Evolutionary conservation across 108 stramenopile species (phyloP).

Genomic region (Nitzschia putrida): DNA sequence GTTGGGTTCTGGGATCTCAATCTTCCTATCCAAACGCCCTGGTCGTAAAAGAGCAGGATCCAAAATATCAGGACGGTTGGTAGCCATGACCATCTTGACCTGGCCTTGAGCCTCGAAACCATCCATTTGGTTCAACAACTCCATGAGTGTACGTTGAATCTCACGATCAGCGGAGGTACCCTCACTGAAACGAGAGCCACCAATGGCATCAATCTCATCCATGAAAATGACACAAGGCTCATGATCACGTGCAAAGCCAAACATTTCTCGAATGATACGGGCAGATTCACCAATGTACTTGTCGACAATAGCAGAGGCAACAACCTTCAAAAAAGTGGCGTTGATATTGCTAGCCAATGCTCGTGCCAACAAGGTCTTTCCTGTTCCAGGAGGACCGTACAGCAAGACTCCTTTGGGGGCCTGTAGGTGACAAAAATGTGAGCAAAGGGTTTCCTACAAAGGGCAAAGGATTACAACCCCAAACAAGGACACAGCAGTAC

Average conservation of each 20-base stretch:
- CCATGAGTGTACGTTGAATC: conserved; percentile 99
- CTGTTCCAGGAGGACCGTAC: conserved; percentile 94
- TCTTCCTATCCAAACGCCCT: conserved; percentile 98
- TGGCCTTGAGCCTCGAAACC: conserved; percentile 95
- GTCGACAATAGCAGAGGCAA: conserved; percentile 98
- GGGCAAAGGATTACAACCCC: background rate
- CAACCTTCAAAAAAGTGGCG: conserved; percentile 97
- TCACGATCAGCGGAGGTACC: conserved; percentile 97
- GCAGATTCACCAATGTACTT: conserved; percentile 99
- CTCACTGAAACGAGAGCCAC: conserved; percentile 94
- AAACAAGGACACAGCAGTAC: conserved; percentile 7
- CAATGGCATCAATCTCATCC: conserved; percentile 99
- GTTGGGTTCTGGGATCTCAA: conserved; percentile 99
- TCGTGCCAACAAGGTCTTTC: conserved; percentile 92
- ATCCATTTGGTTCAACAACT: conserved; percentile 98
- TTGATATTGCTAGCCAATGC: conserved; percentile 96
- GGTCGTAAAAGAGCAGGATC: conserved; percentile 98
- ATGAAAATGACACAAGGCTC: conserved; percentile 99
- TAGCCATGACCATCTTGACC: conserved; percentile 99
- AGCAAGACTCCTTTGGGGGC: conserved; percentile 88
- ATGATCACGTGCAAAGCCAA: conserved; percentile 96
- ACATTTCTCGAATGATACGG: conserved; percentile 98
- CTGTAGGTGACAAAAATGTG: conserved; percentile 21
- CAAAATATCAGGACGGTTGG: conserved; percentile 98
- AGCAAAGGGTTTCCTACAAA: background rate